Base-by-base conservation (phyloP, 495 filamentous ascomycete genomes). In the Annulohypoxylon maeteangense region DNA sequence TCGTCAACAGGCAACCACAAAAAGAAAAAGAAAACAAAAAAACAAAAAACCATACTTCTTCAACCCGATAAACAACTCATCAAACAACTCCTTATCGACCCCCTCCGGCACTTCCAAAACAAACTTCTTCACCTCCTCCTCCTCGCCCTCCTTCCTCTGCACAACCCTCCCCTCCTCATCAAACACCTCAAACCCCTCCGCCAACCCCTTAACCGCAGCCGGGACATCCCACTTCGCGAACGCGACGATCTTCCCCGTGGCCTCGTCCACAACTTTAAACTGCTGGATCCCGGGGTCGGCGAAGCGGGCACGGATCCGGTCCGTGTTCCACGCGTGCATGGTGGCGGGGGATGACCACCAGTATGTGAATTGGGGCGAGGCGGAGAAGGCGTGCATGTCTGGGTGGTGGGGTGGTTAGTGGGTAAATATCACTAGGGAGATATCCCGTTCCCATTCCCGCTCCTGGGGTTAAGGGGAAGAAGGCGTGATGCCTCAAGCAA, bases 201-300 rank as follows among this genome's bases (percentile, higher is more conserved):
- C 16, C 32, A 77, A 2, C 36, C 70, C 72, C 31, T 38, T 22
- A 57, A 75, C 65, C 20, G 34, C 0, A 0, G 45, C 34, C 14
- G 72, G 75, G 1, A 44, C 50, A 18, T 77, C 70, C 75, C 75
- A 75, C 55, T 74, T 74, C 1, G 75, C 70, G 56, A 67, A 77
- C 31, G 69, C 72, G 56, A 75, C 75, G 31, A 75, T 32, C 18
- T 1, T 8, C 38, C 69, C 59, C 6, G 64, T 63, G 10, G 68
- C 31, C 20, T 57, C 54, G 12, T 72, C 67, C n/a, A 68, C 72
- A 44, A 77, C 64, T 32, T 77, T 77, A 62, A 73, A 75, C 34
- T 68, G 63, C 27, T 75, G 72, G 7, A 60, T 58, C 44, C 18
- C 0, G 44, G 64, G 36, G 61, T 77, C 72, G 38, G 54, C 48